Evolutionary conservation across 129 eudicot genomes (phyloP).

Genomic region (Pseudognaphalium luteoalbum): DNA sequence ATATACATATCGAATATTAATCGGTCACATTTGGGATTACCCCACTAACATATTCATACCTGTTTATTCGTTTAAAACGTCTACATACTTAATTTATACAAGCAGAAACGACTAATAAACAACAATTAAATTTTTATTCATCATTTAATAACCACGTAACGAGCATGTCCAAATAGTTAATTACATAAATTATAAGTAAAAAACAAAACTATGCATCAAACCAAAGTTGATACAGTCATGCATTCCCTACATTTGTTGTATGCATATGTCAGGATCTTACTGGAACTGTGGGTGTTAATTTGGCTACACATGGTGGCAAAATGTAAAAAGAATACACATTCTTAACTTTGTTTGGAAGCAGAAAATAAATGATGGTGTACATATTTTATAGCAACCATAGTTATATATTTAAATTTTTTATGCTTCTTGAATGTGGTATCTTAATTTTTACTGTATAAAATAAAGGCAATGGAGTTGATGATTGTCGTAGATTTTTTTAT

Average conservation of each 20-base stretch:
- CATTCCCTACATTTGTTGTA: slow-evolving; percentile 38
- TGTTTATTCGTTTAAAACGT: background rate
- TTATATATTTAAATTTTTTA: slow-evolving; percentile 1
- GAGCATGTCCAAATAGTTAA: background rate
- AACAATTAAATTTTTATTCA: background rate
- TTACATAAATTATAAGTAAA: background rate
- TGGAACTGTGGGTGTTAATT: slow-evolving; percentile 30
- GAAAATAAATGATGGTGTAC: background rate
- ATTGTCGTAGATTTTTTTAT: slow-evolving; percentile 13
- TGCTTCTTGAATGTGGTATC: background rate
- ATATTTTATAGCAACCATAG: background rate
- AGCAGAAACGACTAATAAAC: background rate
- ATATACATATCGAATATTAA: background rate
- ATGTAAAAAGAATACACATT: slow-evolving; percentile 19
- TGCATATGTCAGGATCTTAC: slow-evolving; percentile 30
- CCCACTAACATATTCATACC: background rate
- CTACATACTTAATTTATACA: background rate
- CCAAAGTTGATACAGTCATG: slow-evolving; percentile 32
- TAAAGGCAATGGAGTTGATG: background rate
- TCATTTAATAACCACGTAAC: background rate
- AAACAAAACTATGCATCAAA: slow-evolving; percentile 4
- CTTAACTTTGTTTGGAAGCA: slow-evolving; percentile 1
- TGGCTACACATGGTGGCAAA: slow-evolving; percentile 29
- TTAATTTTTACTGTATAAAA: background rate
- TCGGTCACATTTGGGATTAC: background rate